Percentiles rank a stretch among this genome's conserved stretches.
Evolutionary conservation across 2,329 filamentous ascomycete genomes (phyloP).

Genomic region (Xylaria sp.): DNA sequence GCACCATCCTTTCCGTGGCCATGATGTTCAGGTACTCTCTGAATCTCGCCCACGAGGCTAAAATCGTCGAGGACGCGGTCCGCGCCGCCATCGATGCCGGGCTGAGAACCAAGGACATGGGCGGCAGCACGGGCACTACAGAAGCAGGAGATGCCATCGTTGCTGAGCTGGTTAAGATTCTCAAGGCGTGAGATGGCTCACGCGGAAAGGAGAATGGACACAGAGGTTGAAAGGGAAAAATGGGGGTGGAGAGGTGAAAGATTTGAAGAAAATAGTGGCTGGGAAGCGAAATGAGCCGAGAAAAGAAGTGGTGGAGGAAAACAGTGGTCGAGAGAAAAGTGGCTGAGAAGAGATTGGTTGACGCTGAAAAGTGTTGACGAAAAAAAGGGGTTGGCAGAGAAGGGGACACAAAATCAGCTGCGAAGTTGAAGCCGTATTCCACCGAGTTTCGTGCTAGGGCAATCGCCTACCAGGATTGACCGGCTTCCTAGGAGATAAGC

Average conservation of each 20-base stretch:
- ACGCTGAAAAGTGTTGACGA: slow-evolving; percentile 5
- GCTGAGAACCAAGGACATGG: slow-evolving; percentile 73
- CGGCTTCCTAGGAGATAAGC: no score
- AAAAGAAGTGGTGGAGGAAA: slow-evolving; percentile 1
- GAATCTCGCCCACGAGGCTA: slow-evolving; percentile 59
- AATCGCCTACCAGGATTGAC: no score
- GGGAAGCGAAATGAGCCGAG: slow-evolving; percentile 3
- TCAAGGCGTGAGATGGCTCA: slow-evolving; percentile 23
- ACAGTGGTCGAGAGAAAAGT: background rate
- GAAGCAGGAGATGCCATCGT: slow-evolving; percentile 73
- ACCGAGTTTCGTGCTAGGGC: no score
- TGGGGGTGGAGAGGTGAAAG: slow-evolving; percentile 1
- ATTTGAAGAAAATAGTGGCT: slow-evolving; percentile 8
- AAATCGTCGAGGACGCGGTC: slow-evolving; percentile 22
- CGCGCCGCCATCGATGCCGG: slow-evolving; percentile 66
- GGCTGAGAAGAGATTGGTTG: background rate
- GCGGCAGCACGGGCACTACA: slow-evolving; percentile 69
- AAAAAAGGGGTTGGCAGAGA: slow-evolving; percentile 3
- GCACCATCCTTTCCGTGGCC: slow-evolving; percentile 71
- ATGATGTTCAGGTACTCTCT: slow-evolving; percentile 83
- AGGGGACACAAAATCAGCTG: background rate
- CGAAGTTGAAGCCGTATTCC: slow-evolving; percentile 6
- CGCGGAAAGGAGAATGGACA: slow-evolving; percentile 21
- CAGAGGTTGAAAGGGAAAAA: slow-evolving; percentile 4
- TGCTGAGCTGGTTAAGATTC: slow-evolving; percentile 24